Percentiles rank a stretch among this genome's conserved stretches.
phyloP scores from a whole-genome alignment of 306 rosid genomes.

The Trifolium subterraneum region DNA sequence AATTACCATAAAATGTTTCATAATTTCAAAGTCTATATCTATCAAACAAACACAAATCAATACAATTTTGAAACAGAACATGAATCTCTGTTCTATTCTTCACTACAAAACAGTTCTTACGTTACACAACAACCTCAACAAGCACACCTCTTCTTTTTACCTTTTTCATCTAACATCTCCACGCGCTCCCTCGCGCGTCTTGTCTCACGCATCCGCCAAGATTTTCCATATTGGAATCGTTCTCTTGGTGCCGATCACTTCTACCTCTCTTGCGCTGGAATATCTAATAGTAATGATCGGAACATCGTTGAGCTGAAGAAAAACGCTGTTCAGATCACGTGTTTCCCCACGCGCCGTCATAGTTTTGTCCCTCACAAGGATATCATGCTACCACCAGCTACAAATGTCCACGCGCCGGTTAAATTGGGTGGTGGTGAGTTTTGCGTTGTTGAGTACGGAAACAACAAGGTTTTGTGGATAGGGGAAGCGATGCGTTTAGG shows the following conservation, averaged over 20 bases:
- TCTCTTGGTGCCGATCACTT: constrained; percentile 89
- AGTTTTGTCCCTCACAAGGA: constrained; percentile 76
- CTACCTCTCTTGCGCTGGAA: constrained; percentile 58
- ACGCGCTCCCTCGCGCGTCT: constrained; percentile 58
- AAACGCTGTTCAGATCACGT: constrained; percentile 71
- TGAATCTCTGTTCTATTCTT: constrained; percentile 58
- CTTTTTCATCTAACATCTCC: constrained; percentile 53
- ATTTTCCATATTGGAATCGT: constrained; percentile 72
- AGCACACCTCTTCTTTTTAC: constrained; percentile 75
- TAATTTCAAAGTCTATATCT: constrained; percentile 57
- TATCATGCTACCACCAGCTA: constrained; percentile 53
- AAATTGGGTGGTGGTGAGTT: constrained; percentile 37
- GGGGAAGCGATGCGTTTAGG: constrained; percentile 66
- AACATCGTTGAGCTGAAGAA: constrained; percentile 71
- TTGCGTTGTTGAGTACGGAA: constrained; percentile 56
- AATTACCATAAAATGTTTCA: constrained; percentile 63
- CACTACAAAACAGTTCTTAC: constrained; percentile 54
- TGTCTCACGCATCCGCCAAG: constrained; percentile 44
- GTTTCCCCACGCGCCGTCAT: constrained; percentile 53
- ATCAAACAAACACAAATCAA: constrained; percentile 43
- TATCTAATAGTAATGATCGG: constrained; percentile 49
- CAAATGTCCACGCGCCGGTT: constrained; percentile 5
- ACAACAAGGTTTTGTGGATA: constrained; percentile 50
- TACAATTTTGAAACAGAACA: constrained; percentile 41
- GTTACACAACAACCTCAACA: constrained; percentile 50